Evolutionary conservation across 768 basidiomycete species (phyloP).

Genomic region (Suillus placidus): DNA sequence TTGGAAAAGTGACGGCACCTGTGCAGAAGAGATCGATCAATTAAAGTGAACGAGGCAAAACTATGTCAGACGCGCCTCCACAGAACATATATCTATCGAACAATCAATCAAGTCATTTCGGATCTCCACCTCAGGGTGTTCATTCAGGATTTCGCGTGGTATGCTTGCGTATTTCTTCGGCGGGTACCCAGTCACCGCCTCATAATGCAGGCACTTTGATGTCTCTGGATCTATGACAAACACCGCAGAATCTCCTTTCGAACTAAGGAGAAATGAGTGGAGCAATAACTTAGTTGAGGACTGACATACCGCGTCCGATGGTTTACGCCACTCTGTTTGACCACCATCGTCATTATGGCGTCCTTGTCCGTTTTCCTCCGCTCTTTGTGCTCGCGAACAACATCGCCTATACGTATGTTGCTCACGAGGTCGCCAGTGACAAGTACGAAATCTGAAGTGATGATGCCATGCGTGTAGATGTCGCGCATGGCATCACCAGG

Average conservation of each 20-base stretch:
- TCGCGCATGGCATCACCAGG: conserved; percentile 93
- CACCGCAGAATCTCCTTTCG: conserved; percentile 72
- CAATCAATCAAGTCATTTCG: conserved; percentile 88
- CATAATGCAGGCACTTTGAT: conserved; percentile 84
- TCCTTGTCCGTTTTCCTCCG: conserved; percentile 86
- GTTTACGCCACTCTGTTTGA: conserved; percentile 71
- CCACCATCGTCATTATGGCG: conserved; percentile 95
- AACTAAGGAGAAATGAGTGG: conserved; percentile 41
- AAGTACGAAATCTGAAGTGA: conserved; percentile 89
- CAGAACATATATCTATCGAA: conserved; percentile 90
- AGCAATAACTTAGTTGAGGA: not conserved
- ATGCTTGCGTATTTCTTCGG: conserved; percentile 60
- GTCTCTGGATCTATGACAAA: conserved; percentile 79
- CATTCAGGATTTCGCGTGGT: conserved; percentile 74
- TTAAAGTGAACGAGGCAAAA: not conserved
- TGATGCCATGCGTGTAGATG: conserved; percentile 88
- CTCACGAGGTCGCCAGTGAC: conserved; percentile 92
- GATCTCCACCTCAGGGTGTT: conserved; percentile 81
- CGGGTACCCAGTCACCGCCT: conserved; percentile 73
- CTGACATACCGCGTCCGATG: conserved; percentile 72
- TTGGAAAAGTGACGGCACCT: conserved; percentile 96
- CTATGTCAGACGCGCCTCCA: conserved; percentile 61
- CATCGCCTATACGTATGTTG: conserved; percentile 88
- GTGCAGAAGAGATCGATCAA: conserved; percentile 14
- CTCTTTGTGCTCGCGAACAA: conserved; percentile 87